Conservation (phyloP, 768 basidiomycete genomes). For the Boletus edulis region DNA sequence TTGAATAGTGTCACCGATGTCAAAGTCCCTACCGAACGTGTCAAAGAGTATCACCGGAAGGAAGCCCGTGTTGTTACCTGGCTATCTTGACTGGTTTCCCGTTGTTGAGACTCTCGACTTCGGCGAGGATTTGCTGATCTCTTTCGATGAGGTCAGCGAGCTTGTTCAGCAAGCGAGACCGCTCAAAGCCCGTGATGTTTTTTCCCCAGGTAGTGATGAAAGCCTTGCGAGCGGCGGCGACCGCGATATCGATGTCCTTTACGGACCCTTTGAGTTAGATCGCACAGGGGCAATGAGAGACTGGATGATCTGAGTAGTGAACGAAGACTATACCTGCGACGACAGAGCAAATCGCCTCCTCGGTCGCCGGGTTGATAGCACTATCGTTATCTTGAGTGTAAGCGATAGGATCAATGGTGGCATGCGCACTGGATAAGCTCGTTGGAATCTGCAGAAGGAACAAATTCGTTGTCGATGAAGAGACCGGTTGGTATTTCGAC, state of each 20-base stretch:
- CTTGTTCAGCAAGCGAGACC: slow-evolving; percentile 78
- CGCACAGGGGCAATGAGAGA: not conserved
- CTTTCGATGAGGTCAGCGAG: slow-evolving; percentile 90
- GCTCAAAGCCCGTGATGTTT: slow-evolving; percentile 79
- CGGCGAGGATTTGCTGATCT: slow-evolving; percentile 77
- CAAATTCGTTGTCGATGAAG: slow-evolving; percentile 91
- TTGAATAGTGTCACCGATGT: slow-evolving; percentile 74
- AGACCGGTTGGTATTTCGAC: slow-evolving; percentile 75
- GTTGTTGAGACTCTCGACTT: slow-evolving; percentile 85
- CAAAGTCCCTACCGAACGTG: slow-evolving; percentile 56
- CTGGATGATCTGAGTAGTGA: not conserved
- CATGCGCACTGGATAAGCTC: slow-evolving; percentile 60
- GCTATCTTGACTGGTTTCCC: slow-evolving; percentile 81
- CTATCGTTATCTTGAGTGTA: slow-evolving; percentile 36
- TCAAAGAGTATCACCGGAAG: slow-evolving; percentile 10
- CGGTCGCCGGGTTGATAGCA: slow-evolving; percentile 80
- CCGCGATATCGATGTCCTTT: slow-evolving; percentile 81
- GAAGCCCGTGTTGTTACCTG: slow-evolving; percentile 40
- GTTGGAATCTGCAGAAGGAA: slow-evolving; percentile 65
- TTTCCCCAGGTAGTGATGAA: slow-evolving; percentile 89
- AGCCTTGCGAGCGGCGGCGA: slow-evolving; percentile 78
- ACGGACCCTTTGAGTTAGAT: slow-evolving; percentile 51
- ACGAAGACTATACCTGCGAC: slow-evolving; percentile 46
- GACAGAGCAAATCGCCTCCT: slow-evolving; percentile 67
- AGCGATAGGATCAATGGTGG: slow-evolving; percentile 5